These are phyloP conservation scores for Camellia japonica DNA, from an alignment of 148 eudicot genomes.

Conservation along the genomic window DNA sequence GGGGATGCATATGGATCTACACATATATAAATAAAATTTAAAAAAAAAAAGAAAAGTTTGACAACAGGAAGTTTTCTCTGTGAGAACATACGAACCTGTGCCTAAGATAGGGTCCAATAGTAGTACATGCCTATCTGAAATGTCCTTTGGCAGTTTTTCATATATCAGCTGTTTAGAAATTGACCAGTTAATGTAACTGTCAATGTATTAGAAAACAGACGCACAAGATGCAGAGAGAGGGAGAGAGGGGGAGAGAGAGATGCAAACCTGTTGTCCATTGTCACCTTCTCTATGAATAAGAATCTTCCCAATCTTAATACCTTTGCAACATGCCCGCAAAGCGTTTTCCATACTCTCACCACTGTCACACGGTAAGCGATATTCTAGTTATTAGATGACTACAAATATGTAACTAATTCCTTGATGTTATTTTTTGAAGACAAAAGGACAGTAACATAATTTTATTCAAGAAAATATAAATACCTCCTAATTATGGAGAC, in stretches of 20 bases:
- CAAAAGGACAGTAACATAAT: not conserved
- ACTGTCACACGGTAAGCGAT: slow-evolving; percentile 32
- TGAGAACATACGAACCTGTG: slow-evolving; percentile 57
- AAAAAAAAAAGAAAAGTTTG: not conserved
- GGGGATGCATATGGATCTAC: not conserved
- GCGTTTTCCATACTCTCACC: slow-evolving; percentile 99
- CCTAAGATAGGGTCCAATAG: slow-evolving; percentile 94
- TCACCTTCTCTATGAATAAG: slow-evolving; percentile 98
- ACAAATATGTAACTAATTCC: slow-evolving; percentile 3
- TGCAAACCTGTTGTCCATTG: slow-evolving; percentile 80
- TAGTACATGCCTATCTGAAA: slow-evolving; percentile 84
- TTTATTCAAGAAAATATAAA: not conserved
- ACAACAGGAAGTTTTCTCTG: not conserved
- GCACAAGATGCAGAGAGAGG: not conserved
- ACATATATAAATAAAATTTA: not conserved
- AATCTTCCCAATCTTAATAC: slow-evolving; percentile 92
- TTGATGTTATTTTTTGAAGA: not conserved
- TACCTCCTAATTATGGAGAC: slow-evolving; percentile 94
- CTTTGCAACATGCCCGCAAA: slow-evolving; percentile 94
- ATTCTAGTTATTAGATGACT: slow-evolving; percentile 5
- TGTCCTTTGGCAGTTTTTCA: slow-evolving; percentile 88
- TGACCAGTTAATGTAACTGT: slow-evolving; percentile 6
- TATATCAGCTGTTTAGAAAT: slow-evolving; percentile 64
- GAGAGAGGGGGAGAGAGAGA: slow-evolving; percentile 1
- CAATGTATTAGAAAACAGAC: slow-evolving; percentile 9